Conservation (phyloP, 257 asterid species). For the Nicotiana benthamiana region DNA sequence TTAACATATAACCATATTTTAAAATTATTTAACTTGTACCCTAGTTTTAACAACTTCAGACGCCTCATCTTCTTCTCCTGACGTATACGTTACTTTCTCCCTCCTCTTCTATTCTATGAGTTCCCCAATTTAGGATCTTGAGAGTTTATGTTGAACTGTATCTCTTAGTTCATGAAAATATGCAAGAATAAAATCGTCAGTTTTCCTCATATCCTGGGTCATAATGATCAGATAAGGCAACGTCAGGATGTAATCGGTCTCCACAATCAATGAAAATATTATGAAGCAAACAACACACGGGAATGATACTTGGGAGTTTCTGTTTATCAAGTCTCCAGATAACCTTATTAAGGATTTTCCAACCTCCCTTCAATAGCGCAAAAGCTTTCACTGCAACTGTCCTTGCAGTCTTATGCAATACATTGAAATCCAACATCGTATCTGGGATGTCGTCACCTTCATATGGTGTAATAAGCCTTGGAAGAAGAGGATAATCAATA, state of each 20-base stretch:
- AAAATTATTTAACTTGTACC: too few relatives aligned
- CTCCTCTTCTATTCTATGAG: too few relatives aligned
- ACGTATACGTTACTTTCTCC: too few relatives aligned
- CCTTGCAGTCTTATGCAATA: conserved; percentile 44
- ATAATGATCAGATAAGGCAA: conserved; percentile 52
- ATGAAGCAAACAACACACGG: conserved; percentile 87
- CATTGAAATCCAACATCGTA: conserved; percentile 30
- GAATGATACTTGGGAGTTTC: conserved; percentile 80
- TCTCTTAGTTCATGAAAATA: too few relatives aligned
- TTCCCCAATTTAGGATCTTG: too few relatives aligned
- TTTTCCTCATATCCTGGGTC: conserved; percentile 31
- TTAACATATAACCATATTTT: too few relatives aligned
- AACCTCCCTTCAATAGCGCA: conserved; percentile 71
- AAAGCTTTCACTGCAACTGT: conserved; percentile 57
- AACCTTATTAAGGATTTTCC: conserved; percentile 95
- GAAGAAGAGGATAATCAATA: conserved; percentile 69
- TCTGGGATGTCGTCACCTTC: conserved; percentile 31
- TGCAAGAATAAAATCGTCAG: too few relatives aligned
- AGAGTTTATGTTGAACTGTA: too few relatives aligned
- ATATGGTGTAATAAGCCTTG: conserved; percentile 82
- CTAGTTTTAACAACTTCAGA: too few relatives aligned
- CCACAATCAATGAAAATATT: conserved; percentile 80
- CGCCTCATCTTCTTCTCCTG: too few relatives aligned
- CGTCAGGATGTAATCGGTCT: conserved; percentile 52
- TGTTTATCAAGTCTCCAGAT: conserved; percentile 94